Percentiles rank a stretch among this genome's conserved stretches.
phyloP scores from a whole-genome alignment of 257 asterid species.

The Scutellaria minor region DNA sequence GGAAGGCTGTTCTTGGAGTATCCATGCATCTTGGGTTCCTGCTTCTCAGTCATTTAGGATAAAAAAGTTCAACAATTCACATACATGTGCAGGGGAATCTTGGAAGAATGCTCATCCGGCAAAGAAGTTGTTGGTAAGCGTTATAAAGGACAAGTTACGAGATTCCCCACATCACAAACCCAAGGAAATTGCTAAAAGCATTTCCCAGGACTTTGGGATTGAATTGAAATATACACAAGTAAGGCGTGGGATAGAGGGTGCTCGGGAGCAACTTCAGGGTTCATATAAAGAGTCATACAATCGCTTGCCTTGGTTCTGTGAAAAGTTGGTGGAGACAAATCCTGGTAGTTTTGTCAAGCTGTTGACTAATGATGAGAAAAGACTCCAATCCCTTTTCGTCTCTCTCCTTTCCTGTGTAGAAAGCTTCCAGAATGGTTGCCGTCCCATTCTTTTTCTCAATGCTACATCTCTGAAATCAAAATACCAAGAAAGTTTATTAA shows the following conservation, averaged over 20 bases:
- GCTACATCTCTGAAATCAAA: conserved; percentile 71
- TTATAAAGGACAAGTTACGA: conserved; percentile 72
- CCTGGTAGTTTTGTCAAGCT: conserved; percentile 72
- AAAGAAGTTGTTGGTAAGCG: conserved; percentile 77
- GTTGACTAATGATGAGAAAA: conserved; percentile 61
- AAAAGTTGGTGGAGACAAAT: conserved; percentile 65
- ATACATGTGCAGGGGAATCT: conserved; percentile 79
- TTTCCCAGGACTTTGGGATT: conserved; percentile 78
- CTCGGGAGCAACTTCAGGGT: conserved; percentile 85
- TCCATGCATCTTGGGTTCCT: conserved; percentile 86
- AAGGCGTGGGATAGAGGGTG: conserved; percentile 80
- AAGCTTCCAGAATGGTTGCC: conserved; percentile 70
- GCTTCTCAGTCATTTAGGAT: conserved; percentile 65
- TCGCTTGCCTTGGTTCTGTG: conserved; percentile 74
- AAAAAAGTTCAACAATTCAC: conserved; percentile 67
- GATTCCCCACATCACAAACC: conserved; percentile 85
- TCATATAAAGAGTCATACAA: conserved; percentile 74
- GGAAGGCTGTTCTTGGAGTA: conserved; percentile 87
- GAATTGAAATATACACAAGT: conserved; percentile 72
- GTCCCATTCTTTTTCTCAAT: conserved; percentile 86
- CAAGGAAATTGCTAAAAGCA: conserved; percentile 76
- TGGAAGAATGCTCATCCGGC: conserved; percentile 87
- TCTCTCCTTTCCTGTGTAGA: conserved; percentile 62
- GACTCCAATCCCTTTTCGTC: conserved; percentile 61
- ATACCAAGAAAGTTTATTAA: conserved; percentile 68